These are phyloP conservation scores for Hymenoscyphus scutula DNA, from an alignment of 2,329 filamentous ascomycete genomes.

Conservation along the genomic window DNA sequence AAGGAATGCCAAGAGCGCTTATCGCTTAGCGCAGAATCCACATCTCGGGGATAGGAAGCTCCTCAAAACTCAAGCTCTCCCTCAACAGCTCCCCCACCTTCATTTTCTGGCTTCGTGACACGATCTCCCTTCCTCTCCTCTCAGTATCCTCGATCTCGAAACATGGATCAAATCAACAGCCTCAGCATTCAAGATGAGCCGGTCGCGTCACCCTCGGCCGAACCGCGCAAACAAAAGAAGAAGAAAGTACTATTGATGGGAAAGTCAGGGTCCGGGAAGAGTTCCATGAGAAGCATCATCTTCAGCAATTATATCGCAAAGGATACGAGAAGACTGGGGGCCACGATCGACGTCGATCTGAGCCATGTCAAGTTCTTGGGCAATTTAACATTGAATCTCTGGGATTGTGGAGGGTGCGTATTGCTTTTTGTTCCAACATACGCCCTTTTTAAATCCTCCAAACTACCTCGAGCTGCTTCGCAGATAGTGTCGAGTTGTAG, in stretches of 20 bases:
- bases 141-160: conserved; percentile 46
- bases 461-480: neutral
- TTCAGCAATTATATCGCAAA: conserved; percentile 99
- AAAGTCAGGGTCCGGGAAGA: conserved; percentile 96
- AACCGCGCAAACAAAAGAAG: conserved; percentile 64
- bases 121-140: neutral
- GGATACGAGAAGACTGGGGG: conserved; percentile 87
- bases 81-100: neutral
- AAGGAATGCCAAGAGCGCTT: no score
- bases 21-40: no score
- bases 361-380: conserved; percentile 99
- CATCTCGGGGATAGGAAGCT: neutral
- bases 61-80: neutral
- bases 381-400: conserved; percentile 93
- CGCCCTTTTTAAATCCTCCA: neutral
- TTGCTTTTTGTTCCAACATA: neutral
- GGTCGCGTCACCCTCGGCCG: conserved; percentile 25
- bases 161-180: conserved; percentile 27
- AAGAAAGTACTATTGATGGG: conserved; percentile 89
- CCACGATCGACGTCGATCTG: conserved; percentile 97
- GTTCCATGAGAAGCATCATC: conserved; percentile 97
- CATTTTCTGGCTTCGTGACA: neutral
- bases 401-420: conserved; percentile 88
- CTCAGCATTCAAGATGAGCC: conserved; percentile 30
- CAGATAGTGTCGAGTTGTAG: neutral